Conservation (phyloP, 331 rosid genomes). For the Erythrophleum ivorense region DNA sequence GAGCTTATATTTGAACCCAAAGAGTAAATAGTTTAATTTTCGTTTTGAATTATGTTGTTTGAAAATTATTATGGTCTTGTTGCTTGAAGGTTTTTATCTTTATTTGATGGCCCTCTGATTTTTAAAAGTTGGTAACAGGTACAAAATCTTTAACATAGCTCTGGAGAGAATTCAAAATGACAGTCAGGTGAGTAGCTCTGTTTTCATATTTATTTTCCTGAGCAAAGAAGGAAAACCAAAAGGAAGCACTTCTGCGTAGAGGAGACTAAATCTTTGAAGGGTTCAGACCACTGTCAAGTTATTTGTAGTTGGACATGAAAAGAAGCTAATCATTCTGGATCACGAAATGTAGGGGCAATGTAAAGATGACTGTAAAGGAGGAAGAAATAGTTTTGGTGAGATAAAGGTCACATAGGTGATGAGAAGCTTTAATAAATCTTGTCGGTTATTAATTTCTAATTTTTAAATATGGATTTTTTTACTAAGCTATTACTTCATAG, state of each 20-base stretch:
- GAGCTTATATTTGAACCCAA: constrained; percentile 95
- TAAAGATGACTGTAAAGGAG: background rate
- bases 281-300: constrained; percentile 15
- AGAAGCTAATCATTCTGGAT: constrained; percentile 30
- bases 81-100: constrained; percentile 22
- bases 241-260: background rate
- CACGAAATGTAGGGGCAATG: constrained; percentile 10
- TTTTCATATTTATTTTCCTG: constrained; percentile 8
- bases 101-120: constrained; percentile 29
- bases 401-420: constrained; percentile 22
- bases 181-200: constrained; percentile 65
- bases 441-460: background rate
- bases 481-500: background rate
- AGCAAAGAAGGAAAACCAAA: background rate
- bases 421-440: constrained; percentile 22
- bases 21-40: constrained; percentile 65
- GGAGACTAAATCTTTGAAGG: constrained; percentile 28
- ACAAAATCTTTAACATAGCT: constrained; percentile 81
- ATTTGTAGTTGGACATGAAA: constrained; percentile 24
- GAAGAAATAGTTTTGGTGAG: constrained; percentile 10
- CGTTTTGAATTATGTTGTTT: constrained; percentile 11
- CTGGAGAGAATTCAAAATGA: constrained; percentile 94
- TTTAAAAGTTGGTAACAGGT: constrained; percentile 56
- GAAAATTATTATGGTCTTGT: background rate
- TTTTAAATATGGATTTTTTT: constrained; percentile 18